Evolutionary conservation across 2,329 filamentous ascomycete species (phyloP), one percentile per base, ranked within the genome.

Genomic region (Pseudogymnoascus sp.): DNA sequence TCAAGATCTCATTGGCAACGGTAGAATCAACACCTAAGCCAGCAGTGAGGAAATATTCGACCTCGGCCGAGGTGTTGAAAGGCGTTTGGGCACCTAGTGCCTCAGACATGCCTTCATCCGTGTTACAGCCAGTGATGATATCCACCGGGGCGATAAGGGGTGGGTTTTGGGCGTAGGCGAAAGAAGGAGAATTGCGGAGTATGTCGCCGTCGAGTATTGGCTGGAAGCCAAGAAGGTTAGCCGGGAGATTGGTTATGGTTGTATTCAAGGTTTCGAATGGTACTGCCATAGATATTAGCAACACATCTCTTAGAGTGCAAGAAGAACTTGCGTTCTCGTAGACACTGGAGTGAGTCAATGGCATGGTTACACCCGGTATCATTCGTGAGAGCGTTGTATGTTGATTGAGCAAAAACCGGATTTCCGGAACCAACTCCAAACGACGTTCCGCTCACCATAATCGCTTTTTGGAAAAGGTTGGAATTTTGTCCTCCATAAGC

Each of bases 51-150:
- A 31, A 53, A 18, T 16, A 16, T 23, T 53, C 46, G 14, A 53
- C 25, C 31, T 53, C 23, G n/a, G 46, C 25, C 2, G 46, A 16
- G 23, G 46, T 53, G 25, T 53, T 53, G n/a, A 31, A 53, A 2
- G 46, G 46, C 14, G 46, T 53, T 53, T 53, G 46, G 8, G 46
- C 46, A 11, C 46, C 23, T 4, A 53, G 25, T 10, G 46, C 46
- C 46, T 31, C 46, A 16, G 46, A 53, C 0, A 84, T 81, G n/a
- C 88, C 89, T 73, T 91, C 89, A 69, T 90, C 85, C 36, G 84
- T 83, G 73, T 86, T 87, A 77, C 86, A 91, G 6, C 88, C 88
- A 0, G 87, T 89, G 59, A 91, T 75, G 59, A 91, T 80, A 8
- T 53, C 46, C 25, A 53, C 25, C 1, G 86, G 84, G 5, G 87